Conservation (phyloP, 768 basidiomycete genomes). For the Hebeloma cylindrosporum region DNA sequence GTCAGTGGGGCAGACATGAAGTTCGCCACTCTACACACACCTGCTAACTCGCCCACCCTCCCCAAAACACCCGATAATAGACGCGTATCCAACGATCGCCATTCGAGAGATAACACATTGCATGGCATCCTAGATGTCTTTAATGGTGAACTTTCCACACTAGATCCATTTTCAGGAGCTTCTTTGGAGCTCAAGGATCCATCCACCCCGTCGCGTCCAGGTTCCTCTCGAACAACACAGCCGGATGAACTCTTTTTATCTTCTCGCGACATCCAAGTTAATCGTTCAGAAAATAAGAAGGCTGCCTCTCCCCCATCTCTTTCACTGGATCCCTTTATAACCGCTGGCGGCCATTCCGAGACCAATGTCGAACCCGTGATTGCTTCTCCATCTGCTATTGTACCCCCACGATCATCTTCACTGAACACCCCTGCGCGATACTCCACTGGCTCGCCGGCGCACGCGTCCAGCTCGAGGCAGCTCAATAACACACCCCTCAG, state of each 20-base stretch:
- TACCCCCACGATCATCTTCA: constrained; percentile 53
- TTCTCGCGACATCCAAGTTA: constrained; percentile 22
- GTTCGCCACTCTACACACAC: constrained; percentile 34
- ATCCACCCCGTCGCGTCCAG: constrained; percentile 52
- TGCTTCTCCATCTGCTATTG: constrained; percentile 31
- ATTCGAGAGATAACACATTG: constrained; percentile 43
- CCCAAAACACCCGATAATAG: constrained; percentile 23
- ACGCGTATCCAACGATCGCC: constrained; percentile 12
- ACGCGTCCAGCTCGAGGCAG: constrained; percentile 25
- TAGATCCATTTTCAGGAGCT: constrained; percentile 64
- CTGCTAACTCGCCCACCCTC: constrained; percentile 18
- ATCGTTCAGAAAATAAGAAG: constrained; percentile 24
- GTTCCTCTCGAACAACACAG: constrained; percentile 37
- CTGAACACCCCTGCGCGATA: constrained; percentile 36
- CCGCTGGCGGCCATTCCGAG: background rate
- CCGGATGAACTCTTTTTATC: too few species aligned
- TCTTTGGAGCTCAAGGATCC: constrained; percentile 68
- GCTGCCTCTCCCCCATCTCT: constrained; percentile 1
- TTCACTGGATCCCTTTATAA: constrained; percentile 7
- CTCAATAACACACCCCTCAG: constrained; percentile 43
- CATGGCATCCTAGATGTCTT: constrained; percentile 71
- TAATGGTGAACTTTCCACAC: constrained; percentile 65
- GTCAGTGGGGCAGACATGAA: constrained; percentile 64
- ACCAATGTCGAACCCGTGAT: constrained; percentile 6
- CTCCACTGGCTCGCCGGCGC: constrained; percentile 24